phyloP scores from a whole-genome alignment of 2,329 filamentous ascomycete species.

The Aspergillus jensenii region DNA sequence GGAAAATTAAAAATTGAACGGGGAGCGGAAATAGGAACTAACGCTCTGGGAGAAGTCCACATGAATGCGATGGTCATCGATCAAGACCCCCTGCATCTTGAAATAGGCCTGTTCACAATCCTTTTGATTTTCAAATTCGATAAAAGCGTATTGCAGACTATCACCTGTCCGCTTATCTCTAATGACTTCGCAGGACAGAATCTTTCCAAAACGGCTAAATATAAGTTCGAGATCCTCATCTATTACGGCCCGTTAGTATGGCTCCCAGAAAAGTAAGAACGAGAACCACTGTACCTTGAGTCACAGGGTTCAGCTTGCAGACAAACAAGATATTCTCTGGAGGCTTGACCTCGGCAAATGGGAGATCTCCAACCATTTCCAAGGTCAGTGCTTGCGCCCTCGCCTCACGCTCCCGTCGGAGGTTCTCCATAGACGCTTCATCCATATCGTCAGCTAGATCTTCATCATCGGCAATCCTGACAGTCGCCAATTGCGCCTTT shows the following conservation, averaged over 20 bases:
- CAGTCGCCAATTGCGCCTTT: conserved; percentile 82
- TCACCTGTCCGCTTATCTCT: conserved; percentile 91
- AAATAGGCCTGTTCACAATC: conserved; percentile 95
- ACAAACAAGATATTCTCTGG: conserved; percentile 97
- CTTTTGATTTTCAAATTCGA: conserved; percentile 90
- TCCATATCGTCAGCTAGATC: conserved; percentile 75
- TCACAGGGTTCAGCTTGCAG: conserved; percentile 97
- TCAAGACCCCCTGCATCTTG: conserved; percentile 97
- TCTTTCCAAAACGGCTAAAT: conserved; percentile 93
- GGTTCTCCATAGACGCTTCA: conserved; percentile 75
- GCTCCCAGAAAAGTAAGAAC: not conserved
- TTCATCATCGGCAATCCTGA: conserved; percentile 88
- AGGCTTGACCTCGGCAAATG: conserved; percentile 95
- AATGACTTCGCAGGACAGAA: conserved; percentile 94
- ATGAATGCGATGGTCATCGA: conserved; percentile 95
- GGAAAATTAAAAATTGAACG: not conserved
- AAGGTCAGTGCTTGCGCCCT: conserved; percentile 90
- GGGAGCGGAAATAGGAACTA: conserved; percentile 34
- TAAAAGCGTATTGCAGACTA: conserved; percentile 95
- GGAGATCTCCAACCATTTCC: conserved; percentile 96
- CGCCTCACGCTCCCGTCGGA: conserved; percentile 83
- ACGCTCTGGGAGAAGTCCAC: conserved; percentile 98
- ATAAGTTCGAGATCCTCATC: conserved; percentile 94
- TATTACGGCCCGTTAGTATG: conserved; percentile 20
- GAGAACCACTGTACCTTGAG: conserved; percentile 55